A percentile compares a stretch with the other conserved stretches of the same genome.
These are phyloP conservation scores for Wickerhamiella infanticola DNA, from an alignment of 1,139 yeast genomes.

Conservation along the genomic window DNA sequence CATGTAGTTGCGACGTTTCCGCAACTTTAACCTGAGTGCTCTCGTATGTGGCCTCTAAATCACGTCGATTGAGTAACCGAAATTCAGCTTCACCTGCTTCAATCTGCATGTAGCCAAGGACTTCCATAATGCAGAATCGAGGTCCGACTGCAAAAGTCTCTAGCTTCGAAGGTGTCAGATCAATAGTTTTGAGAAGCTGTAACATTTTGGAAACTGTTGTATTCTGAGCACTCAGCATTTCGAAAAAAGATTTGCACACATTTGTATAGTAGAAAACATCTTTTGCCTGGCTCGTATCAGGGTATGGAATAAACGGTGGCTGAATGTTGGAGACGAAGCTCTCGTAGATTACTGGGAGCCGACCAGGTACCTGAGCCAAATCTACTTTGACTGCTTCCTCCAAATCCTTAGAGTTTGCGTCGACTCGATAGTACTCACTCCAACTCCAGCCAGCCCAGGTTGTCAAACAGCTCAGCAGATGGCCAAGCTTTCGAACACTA, in stretches of 20 bases:
- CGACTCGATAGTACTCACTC: conserved; percentile 37
- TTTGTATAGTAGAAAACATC: conserved; percentile 13
- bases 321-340: conserved; percentile 12
- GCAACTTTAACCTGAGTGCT: conserved; percentile 4
- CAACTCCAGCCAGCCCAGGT: conserved; percentile 75
- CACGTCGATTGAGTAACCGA: conserved; percentile 23
- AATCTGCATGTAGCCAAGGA: conserved; percentile 28
- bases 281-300: not conserved
- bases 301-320: conserved; percentile 14
- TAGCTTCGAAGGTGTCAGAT: conserved; percentile 3
- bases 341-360: conserved; percentile 27
- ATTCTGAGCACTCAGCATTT: not conserved
- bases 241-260: conserved; percentile 6
- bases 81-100: conserved; percentile 42
- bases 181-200: not conserved
- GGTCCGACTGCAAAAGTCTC: conserved; percentile 1
- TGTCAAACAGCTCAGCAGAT: conserved; percentile 45
- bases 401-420: conserved; percentile 6
- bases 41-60: not conserved
- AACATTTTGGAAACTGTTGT: not conserved
- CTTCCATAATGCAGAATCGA: conserved; percentile 8
- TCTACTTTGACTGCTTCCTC: conserved; percentile 5
- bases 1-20: conserved; percentile 13
- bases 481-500: conserved; percentile 31
- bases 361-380: conserved; percentile 25